These are phyloP conservation scores for Lycium barbarum DNA, from an alignment of 257 asterid species.

Conservation along the genomic window DNA sequence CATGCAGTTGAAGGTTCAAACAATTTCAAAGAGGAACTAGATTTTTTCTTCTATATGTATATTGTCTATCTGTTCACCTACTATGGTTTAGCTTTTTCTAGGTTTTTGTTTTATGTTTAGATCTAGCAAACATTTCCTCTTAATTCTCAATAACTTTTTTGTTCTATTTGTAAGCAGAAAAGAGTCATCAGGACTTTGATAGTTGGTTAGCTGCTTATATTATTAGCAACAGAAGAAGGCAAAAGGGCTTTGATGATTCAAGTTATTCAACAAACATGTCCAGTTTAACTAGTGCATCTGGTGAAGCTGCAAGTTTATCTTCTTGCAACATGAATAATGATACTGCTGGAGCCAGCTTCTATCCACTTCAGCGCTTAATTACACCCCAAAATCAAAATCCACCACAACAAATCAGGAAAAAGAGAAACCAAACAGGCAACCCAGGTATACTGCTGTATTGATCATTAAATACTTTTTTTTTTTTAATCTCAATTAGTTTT, in stretches of 20 bases:
- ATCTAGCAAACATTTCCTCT: slow-evolving; percentile 34
- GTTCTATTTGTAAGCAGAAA: not conserved
- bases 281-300: slow-evolving; percentile 81
- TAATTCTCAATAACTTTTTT: not conserved
- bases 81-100: slow-evolving; percentile 48
- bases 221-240: not conserved
- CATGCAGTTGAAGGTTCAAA: slow-evolving; percentile 41
- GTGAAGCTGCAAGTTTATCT: slow-evolving; percentile 77
- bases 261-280: slow-evolving; percentile 65
- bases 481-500: not conserved
- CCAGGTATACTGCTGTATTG: slow-evolving; percentile 56
- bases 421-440: slow-evolving; percentile 87
- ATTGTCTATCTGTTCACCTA: slow-evolving; percentile 57
- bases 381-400: slow-evolving; percentile 41
- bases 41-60: slow-evolving; percentile 43
- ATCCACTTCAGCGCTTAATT: slow-evolving; percentile 42
- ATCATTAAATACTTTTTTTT: no score
- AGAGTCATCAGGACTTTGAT: not conserved
- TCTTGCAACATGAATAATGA: slow-evolving; percentile 54
- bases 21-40: slow-evolving; percentile 39
- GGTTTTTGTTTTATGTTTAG: slow-evolving; percentile 50
- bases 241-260: slow-evolving; percentile 44
- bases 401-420: slow-evolving; percentile 61
- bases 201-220: slow-evolving; percentile 29
- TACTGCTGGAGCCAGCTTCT: slow-evolving; percentile 36